These are phyloP conservation scores for Tylopilus sp. DNA, from an alignment of 1,284 basidiomycete species.

Conservation along the genomic window DNA sequence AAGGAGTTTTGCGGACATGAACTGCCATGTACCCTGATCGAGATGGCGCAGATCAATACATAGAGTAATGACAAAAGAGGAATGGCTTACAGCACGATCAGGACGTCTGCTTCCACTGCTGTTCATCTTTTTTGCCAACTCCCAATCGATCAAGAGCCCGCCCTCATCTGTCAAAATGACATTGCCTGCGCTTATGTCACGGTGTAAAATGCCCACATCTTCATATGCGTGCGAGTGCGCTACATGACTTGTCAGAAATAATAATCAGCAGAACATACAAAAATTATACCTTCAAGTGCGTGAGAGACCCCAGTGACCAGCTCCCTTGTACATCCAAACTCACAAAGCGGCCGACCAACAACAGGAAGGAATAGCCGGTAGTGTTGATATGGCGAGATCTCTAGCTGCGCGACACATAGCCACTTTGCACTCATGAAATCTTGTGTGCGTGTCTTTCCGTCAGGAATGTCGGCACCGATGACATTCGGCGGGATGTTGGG, in stretches of 20 bases:
- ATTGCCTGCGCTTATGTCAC: not conserved
- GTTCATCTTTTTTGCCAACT: not conserved
- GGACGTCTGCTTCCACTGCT: not conserved
- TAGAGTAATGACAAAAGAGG: too few species aligned
- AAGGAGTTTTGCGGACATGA: too few species aligned
- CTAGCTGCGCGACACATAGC: too few species aligned
- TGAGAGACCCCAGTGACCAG: not conserved
- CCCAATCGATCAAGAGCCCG: conserved; percentile 5
- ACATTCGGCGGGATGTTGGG: conserved; percentile 16
- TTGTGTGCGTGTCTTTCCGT: not conserved
- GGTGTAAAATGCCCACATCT: too few species aligned
- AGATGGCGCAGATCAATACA: too few species aligned
- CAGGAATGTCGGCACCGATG: not conserved
- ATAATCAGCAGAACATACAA: too few species aligned
- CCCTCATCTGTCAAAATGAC: not conserved
- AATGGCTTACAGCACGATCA: not conserved
- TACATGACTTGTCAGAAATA: not conserved
- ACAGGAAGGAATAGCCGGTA: too few species aligned
- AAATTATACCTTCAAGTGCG: not conserved
- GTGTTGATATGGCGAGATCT: too few species aligned
- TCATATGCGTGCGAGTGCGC: not conserved
- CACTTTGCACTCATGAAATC: too few species aligned
- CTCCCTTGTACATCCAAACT: not conserved
- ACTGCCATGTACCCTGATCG: too few species aligned
- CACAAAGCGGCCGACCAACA: too few species aligned